These are phyloP conservation scores for Lactuca sativa DNA, from an alignment of 129 eudicot genomes.

Conservation along the genomic window DNA sequence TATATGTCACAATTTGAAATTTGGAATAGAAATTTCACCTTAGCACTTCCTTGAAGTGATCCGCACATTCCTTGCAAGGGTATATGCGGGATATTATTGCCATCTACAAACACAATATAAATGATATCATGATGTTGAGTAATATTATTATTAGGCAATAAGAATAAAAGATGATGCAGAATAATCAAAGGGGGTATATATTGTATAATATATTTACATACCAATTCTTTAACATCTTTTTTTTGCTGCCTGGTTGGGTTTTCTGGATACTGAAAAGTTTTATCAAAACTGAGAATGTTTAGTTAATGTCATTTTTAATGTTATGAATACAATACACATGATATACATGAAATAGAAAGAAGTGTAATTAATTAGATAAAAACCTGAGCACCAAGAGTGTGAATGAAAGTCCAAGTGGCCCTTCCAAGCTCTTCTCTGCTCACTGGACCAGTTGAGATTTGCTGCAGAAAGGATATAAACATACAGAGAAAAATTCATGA, in stretches of 20 bases:
- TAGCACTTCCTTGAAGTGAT: constrained; percentile 92
- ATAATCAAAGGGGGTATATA: constrained; percentile 4
- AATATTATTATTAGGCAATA: neutral
- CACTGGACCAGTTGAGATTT: constrained; percentile 50
- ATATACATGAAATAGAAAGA: constrained; percentile 5
- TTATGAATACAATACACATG: constrained; percentile 5
- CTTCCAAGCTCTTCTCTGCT: constrained; percentile 95
- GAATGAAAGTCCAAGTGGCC: constrained; percentile 98
- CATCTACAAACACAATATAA: constrained; percentile 58
- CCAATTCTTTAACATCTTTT: constrained; percentile 97
- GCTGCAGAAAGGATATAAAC: constrained; percentile 39
- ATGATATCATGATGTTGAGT: constrained; percentile 2
- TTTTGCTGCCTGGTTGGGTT: constrained; percentile 95
- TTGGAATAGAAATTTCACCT: constrained; percentile 42
- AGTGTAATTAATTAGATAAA: neutral
- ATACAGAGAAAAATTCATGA: constrained; percentile 4
- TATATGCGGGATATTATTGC: constrained; percentile 90
- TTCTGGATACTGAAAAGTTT: constrained; percentile 74
- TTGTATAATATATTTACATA: constrained; percentile 4
- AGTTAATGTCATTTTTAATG: neutral
- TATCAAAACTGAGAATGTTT: neutral
- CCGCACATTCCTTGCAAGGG: constrained; percentile 98
- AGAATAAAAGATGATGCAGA: constrained; percentile 15
- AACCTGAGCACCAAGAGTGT: constrained; percentile 99
- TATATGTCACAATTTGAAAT: neutral